Conservation (phyloP, 768 basidiomycete genomes). For the Psilocybe subaeruginosa region DNA sequence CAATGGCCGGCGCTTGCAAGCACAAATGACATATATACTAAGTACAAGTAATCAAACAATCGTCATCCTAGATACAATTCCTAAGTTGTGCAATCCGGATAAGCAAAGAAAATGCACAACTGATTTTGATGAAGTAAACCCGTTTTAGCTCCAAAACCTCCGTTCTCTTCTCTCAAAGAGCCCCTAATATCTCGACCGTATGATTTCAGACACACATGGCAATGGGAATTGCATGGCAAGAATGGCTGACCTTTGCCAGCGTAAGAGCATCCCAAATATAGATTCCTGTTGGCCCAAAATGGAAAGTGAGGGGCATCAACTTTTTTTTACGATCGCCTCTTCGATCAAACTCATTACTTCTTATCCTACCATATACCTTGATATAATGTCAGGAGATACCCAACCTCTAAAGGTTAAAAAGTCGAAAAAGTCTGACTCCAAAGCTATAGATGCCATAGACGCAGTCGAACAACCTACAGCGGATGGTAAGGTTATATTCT, state of each 20-base stretch:
- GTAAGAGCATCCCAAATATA: slow-evolving; percentile 11
- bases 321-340: slow-evolving; percentile 19
- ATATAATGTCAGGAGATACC: slow-evolving; percentile 32
- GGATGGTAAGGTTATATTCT: slow-evolving; percentile 11
- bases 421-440: slow-evolving; percentile 29
- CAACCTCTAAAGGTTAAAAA: slow-evolving; percentile 22
- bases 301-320: slow-evolving; percentile 10
- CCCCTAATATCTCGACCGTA: no score
- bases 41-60: no score
- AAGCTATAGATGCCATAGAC: slow-evolving; percentile 23
- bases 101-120: no score
- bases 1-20: background rate
- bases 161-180: no score
- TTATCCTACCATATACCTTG: background rate
- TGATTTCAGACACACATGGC: background rate
- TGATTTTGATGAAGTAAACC: no score
- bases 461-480: slow-evolving; percentile 6
- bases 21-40: background rate
- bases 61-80: no score
- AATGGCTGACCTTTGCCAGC: background rate
- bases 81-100: no score
- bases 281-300: slow-evolving; percentile 10
- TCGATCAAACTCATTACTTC: slow-evolving; percentile 1
- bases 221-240: background rate
- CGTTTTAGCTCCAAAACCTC: no score